These are phyloP conservation scores for Golubevia pallescens DNA, from an alignment of 1,284 basidiomycete genomes.

Conservation along the genomic window DNA sequence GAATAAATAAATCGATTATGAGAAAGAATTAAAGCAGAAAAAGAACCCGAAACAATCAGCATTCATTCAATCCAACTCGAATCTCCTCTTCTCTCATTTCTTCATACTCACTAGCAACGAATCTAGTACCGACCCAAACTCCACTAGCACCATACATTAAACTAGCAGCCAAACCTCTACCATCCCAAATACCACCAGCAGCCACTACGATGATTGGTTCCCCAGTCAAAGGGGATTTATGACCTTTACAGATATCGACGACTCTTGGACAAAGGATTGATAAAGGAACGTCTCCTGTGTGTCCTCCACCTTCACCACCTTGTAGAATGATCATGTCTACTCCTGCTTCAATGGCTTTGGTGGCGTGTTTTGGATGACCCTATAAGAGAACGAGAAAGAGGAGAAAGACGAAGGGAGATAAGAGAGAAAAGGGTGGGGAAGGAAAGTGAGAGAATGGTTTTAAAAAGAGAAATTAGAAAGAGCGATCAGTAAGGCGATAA, in stretches of 20 bases:
- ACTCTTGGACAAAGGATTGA: slow-evolving; percentile 82
- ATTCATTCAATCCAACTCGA: too few species aligned
- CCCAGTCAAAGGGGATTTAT: slow-evolving; percentile 76
- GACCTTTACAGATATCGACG: slow-evolving; percentile 78
- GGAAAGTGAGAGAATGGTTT: too few species aligned
- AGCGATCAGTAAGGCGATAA: too few species aligned
- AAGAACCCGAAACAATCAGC: too few species aligned
- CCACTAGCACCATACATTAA: slow-evolving; percentile 75
- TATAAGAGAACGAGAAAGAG: too few species aligned
- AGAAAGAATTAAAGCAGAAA: too few species aligned
- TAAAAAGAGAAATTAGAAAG: too few species aligned
- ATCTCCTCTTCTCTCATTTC: too few species aligned
- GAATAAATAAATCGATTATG: not conserved
- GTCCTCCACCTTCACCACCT: slow-evolving; percentile 72
- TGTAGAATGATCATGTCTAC: slow-evolving; percentile 88
- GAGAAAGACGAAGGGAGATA: too few species aligned
- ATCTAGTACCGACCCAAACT: slow-evolving; percentile 85
- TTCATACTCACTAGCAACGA: slow-evolving; percentile 74
- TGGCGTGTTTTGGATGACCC: slow-evolving; percentile 69
- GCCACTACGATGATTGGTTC: slow-evolving; percentile 80
- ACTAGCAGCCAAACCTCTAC: slow-evolving; percentile 82
- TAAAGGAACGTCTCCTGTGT: slow-evolving; percentile 68
- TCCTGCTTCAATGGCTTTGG: slow-evolving; percentile 78
- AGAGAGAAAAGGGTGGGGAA: too few species aligned
- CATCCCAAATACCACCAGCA: slow-evolving; percentile 84